Evolutionary conservation across 305 asterid species (phyloP).

Genomic region (Salvia sclarea): DNA sequence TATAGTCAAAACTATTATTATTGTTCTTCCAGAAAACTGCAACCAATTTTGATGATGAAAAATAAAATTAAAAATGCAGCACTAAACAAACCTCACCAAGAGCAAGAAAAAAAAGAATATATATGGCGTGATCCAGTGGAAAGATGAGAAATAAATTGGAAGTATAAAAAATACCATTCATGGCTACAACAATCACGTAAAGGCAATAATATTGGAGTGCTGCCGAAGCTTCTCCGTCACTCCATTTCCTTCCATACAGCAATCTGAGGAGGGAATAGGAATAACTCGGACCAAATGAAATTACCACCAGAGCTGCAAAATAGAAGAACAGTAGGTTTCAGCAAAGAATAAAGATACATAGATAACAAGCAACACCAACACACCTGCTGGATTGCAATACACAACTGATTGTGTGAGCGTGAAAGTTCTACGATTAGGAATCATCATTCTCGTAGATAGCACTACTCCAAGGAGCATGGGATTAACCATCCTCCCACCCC

Average conservation of each 20-base stretch:
- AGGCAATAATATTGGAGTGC: conserved; percentile 79
- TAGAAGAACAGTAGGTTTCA: conserved; percentile 22
- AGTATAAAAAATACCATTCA: conserved; percentile 63
- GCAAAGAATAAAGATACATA: conserved; percentile 14
- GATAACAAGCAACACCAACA: conserved; percentile 13
- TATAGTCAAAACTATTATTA: neutral
- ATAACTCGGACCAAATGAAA: conserved; percentile 96
- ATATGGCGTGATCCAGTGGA: neutral
- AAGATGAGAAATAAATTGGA: conserved; percentile 20
- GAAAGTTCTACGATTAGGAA: too few species aligned
- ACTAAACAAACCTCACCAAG: neutral
- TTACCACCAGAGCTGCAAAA: conserved; percentile 68
- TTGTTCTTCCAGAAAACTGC: neutral
- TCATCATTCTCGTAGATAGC: too few species aligned
- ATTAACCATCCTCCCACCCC: too few species aligned
- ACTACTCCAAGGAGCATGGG: too few species aligned
- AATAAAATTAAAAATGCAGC: conserved; percentile 11
- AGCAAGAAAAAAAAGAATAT: conserved; percentile 1
- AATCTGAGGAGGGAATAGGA: conserved; percentile 88
- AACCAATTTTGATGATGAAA: conserved; percentile 6
- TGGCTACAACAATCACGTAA: conserved; percentile 80
- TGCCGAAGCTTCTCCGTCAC: conserved; percentile 95
- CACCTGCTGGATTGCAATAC: neutral
- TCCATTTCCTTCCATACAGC: conserved; percentile 91
- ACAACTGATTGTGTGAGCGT: too few species aligned